Evolutionary conservation across 2,329 filamentous ascomycete species (phyloP).

Genomic region (Trichoderma simmonsii): DNA sequence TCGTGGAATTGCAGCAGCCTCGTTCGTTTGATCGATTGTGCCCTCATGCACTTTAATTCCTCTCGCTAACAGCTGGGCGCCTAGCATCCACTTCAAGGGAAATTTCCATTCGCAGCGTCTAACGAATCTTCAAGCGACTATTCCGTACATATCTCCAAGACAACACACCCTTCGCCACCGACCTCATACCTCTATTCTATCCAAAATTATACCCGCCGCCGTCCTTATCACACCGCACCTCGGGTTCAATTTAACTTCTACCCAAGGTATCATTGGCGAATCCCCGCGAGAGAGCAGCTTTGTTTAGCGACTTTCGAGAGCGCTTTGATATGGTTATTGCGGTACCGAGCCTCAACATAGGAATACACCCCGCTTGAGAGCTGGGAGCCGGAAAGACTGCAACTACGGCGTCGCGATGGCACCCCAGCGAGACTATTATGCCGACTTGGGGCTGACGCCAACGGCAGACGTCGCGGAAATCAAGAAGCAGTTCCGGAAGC

Average conservation of each 20-base stretch:
- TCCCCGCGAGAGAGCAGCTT: background rate
- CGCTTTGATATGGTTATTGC: slow-evolving; percentile 22
- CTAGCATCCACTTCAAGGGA: background rate
- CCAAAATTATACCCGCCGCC: background rate
- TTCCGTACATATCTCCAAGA: background rate
- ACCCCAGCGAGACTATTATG: slow-evolving; percentile 72
- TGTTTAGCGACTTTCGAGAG: background rate
- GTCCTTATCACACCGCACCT: background rate
- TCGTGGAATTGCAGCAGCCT: background rate
- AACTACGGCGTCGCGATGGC: slow-evolving; percentile 30
- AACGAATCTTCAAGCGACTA: background rate
- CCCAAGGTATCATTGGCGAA: background rate
- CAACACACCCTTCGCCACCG: background rate
- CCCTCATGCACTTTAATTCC: background rate
- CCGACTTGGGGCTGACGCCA: slow-evolving; percentile 69
- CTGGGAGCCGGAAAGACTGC: background rate
- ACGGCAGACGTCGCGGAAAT: slow-evolving; percentile 71
- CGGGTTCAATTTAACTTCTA: background rate
- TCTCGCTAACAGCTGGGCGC: background rate
- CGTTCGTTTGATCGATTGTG: background rate
- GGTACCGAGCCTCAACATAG: background rate
- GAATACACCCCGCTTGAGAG: background rate
- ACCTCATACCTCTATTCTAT: background rate
- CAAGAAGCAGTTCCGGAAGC: slow-evolving; percentile 81
- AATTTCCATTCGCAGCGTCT: background rate